These are phyloP conservation scores for Phytophthora pseudosyringae DNA, from an alignment of 352 stramenopile genomes.

Conservation along the genomic window DNA sequence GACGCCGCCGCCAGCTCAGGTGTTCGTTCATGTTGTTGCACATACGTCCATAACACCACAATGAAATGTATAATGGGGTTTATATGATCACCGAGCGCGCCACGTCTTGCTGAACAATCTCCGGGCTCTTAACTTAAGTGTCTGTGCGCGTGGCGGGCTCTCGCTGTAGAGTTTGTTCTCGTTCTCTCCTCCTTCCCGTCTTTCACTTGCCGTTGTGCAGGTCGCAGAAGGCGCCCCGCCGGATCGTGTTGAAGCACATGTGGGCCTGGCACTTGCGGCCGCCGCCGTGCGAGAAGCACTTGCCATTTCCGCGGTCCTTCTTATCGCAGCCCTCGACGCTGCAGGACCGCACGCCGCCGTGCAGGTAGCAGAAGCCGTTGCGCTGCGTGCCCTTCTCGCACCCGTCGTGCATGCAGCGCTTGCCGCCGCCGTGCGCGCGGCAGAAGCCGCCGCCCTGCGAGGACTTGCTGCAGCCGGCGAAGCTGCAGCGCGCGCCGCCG, in stretches of 20 bases:
- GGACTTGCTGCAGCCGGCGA: constrained; percentile 76
- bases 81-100: constrained; percentile 20
- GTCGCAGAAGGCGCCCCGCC: constrained; percentile 68
- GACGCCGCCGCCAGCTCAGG: not conserved
- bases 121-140: constrained; percentile 39
- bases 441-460: constrained; percentile 81
- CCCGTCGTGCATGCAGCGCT: constrained; percentile 73
- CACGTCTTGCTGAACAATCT: constrained; percentile 36
- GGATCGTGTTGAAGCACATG: constrained; percentile 73
- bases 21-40: not conserved
- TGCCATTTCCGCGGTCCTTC: constrained; percentile 86
- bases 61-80: constrained; percentile 14
- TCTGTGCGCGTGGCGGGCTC: constrained; percentile 21
- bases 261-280: constrained; percentile 72
- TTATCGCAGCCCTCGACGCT: constrained; percentile 74
- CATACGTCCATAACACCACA: constrained; percentile 10
- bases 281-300: constrained; percentile 81
- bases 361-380: constrained; percentile 83
- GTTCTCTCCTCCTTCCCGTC: constrained; percentile 1
- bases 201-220: constrained; percentile 43
- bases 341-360: constrained; percentile 80
- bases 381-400: constrained; percentile 84
- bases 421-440: constrained; percentile 80
- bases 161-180: not conserved
- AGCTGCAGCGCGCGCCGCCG: constrained; percentile 78